A percentile compares a stretch with the other conserved stretches of the same genome.
Conservation (phyloP, 768 basidiomycete genomes). For the Leccinum subgranulosum region DNA sequence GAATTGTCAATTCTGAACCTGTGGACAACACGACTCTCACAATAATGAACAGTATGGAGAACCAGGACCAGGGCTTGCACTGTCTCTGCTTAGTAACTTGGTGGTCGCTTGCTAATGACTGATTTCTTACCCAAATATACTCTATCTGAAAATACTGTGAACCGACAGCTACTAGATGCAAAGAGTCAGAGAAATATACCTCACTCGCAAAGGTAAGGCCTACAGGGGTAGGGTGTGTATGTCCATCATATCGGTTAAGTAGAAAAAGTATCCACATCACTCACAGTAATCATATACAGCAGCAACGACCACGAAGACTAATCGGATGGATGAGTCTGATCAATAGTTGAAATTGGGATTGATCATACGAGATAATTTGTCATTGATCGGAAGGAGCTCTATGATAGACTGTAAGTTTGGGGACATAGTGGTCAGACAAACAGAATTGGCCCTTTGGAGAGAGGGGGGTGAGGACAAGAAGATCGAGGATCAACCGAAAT, state of each 20-base stretch:
- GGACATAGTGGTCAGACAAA: background rate
- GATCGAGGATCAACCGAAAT: background rate
- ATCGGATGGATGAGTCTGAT: background rate
- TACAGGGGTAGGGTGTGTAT: background rate
- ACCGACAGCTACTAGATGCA: background rate
- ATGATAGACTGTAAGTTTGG: background rate
- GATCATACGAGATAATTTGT: background rate
- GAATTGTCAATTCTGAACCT: background rate
- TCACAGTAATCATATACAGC: background rate
- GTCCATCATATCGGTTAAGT: background rate
- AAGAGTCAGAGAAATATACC: background rate
- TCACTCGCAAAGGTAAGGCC: slow-evolving; percentile 7
- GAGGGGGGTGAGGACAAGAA: background rate
- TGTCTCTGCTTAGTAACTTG: background rate
- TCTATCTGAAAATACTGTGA: slow-evolving; percentile 3
- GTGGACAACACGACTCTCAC: background rate
- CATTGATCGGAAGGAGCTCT: background rate
- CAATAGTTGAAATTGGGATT: background rate
- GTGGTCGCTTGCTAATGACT: background rate
- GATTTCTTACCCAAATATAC: slow-evolving; percentile 15
- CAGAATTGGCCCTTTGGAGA: background rate
- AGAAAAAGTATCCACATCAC: background rate
- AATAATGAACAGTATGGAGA: slow-evolving; percentile 9
- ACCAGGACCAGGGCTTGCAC: slow-evolving; percentile 9
- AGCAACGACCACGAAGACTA: background rate